Conservation (phyloP, 805 yeast species). For the Spathaspora passalidarum region DNA sequence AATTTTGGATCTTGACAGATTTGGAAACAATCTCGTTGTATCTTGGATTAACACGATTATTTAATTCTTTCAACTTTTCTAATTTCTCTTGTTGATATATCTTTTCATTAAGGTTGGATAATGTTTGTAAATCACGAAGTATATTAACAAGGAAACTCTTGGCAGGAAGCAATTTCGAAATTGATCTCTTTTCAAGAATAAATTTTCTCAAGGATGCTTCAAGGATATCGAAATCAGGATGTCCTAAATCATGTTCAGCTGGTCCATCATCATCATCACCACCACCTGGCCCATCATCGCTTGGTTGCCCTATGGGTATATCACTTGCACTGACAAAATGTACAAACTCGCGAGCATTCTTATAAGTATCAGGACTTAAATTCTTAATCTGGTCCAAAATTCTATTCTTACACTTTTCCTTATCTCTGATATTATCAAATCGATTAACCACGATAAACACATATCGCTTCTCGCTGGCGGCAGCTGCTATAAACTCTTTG, state of each 20-base stretch:
- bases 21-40: slow-evolving; percentile 52
- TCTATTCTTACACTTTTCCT: slow-evolving; percentile 69
- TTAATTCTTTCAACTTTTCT: slow-evolving; percentile 46
- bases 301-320: slow-evolving; percentile 36
- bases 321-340: slow-evolving; percentile 80
- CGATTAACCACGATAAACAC: slow-evolving; percentile 93
- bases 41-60: slow-evolving; percentile 54
- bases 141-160: slow-evolving; percentile 78
- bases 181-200: slow-evolving; percentile 81
- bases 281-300: slow-evolving; percentile 29
- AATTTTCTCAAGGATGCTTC: slow-evolving; percentile 85
- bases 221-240: slow-evolving; percentile 75
- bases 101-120: slow-evolving; percentile 64
- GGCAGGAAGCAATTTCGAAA: slow-evolving; percentile 89
- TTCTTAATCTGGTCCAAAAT: slow-evolving; percentile 83
- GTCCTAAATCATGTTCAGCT: slow-evolving; percentile 26
- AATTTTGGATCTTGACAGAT: slow-evolving; percentile 54
- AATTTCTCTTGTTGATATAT: slow-evolving; percentile 50
- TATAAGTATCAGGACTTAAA: slow-evolving; percentile 87
- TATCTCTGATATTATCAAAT: slow-evolving; percentile 82
- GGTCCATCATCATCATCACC: slow-evolving; percentile 24
- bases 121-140: slow-evolving; percentile 56
- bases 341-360: slow-evolving; percentile 84
- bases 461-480: slow-evolving; percentile 86
- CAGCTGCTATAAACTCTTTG: slow-evolving; percentile 85